Base-by-base conservation (phyloP, 768 basidiomycete species). In the Fistulinella prunicolor region DNA sequence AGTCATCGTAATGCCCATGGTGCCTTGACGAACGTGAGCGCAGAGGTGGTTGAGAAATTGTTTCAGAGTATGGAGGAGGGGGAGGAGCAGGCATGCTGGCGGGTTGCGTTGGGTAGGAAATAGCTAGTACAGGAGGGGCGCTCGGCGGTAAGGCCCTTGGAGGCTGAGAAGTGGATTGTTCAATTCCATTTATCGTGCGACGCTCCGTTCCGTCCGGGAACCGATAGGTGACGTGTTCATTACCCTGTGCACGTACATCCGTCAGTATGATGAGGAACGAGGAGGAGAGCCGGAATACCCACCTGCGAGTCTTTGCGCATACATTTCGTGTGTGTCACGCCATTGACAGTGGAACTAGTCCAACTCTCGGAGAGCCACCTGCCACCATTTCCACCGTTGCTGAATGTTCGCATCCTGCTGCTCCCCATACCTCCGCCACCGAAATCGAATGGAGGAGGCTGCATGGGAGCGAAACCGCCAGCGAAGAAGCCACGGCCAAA, bases 131-230 rank as follows among this genome's bases (percentile, higher is more conserved):
- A 26, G 47, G 47, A 10, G 47, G 49, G 1, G 50, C 40, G 21
- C 38, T 40, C 9, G 45, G 10, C 12, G 21, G 50, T 5, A 66
- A 38, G 14, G 56, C 54, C 44, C 52, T 59, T 16, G 1, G 32
- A 28, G 52, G 41, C 26, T 50, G 49, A 19, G 54, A 17, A 4
- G 54, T 26, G 4, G 64, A 44, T 43, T 75, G 77, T 10, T 77
- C 74, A 24, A 85, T 63, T 10, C 88, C 88, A 48, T 91, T 89
- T 57, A 91, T 71, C 14, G 79, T 83, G 57, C 75, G 74, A 3
- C 80, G 69, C 59, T 86, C 75, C 36, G 78, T 77, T 9, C 88
- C 88, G 46, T 89, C 85, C 6, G 82, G 78, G 47, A 76, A 78
- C 8, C 73, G 81, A 43, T 81, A 79, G 12, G 77, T 82, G 39